A percentile compares a stretch with the other conserved stretches of the same genome.
Conservation (phyloP, 495 filamentous ascomycete species). For the Venustampulla echinocandica region DNA sequence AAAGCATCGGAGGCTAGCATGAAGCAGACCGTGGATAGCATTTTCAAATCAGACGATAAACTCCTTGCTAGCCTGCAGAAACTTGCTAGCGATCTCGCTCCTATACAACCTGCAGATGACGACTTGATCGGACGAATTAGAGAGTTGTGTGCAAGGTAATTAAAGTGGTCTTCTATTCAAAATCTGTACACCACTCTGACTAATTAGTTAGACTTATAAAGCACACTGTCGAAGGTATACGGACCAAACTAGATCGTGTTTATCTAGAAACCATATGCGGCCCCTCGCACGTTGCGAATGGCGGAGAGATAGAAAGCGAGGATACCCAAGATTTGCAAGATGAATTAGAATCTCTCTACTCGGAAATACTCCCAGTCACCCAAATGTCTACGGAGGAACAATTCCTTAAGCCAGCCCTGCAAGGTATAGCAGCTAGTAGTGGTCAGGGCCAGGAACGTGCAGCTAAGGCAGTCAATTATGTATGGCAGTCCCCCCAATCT, state of each 20-base stretch:
- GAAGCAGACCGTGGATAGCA: constrained; percentile 28
- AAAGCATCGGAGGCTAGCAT: constrained; percentile 19
- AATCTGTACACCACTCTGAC: neutral
- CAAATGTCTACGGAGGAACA: constrained; percentile 55
- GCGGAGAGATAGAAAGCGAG: constrained; percentile 7
- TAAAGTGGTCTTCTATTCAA: neutral
- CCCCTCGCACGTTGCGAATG: constrained; percentile 4
- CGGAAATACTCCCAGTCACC: constrained; percentile 53
- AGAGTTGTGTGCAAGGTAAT: constrained; percentile 31
- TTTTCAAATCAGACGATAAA: constrained; percentile 38
- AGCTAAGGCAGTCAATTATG: constrained; percentile 32
- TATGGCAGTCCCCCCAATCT: constrained; percentile 17
- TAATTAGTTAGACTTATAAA: constrained; percentile 27
- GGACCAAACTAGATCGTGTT: constrained; percentile 37
- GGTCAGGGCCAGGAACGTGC: constrained; percentile 29
- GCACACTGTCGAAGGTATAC: constrained; percentile 36
- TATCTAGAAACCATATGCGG: constrained; percentile 32
- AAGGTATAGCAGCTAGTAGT: constrained; percentile 28
- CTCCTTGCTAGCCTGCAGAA: constrained; percentile 40
- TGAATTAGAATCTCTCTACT: constrained; percentile 53
- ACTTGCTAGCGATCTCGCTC: constrained; percentile 36
- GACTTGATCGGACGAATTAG: constrained; percentile 29
- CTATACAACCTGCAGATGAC: constrained; percentile 30
- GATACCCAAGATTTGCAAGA: constrained; percentile 35
- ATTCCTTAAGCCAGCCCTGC: constrained; percentile 47